Base-by-base conservation (phyloP, 1,284 basidiomycete genomes). In the Ceraceosorus bombacis region DNA sequence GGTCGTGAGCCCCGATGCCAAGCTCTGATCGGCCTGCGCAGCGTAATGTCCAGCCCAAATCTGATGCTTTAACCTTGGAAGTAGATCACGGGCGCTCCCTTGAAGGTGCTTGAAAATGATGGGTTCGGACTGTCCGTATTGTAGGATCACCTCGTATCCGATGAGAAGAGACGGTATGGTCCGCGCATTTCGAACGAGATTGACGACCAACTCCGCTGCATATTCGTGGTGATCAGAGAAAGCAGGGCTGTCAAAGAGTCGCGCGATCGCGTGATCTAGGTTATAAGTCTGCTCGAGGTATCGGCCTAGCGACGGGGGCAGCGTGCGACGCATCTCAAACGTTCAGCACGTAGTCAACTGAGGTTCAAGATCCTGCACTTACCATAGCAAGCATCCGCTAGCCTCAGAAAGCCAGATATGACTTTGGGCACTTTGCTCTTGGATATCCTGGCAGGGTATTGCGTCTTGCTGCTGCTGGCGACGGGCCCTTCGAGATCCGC, bases 121-220 rank as follows among this genome's bases (percentile, higher is more conserved):
- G 27, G 62, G 52, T 27, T 59, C 49, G 37, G n/a, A 37, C 8
- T 65, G 54, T 36, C 91, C 92, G 73, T 87, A 86, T 67, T 81
- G 82, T 27, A 90, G 82, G 27, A 94, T 83, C 54, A 91, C 80
- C 65, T 85, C 84, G 78, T 90, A 91, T 40, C 87, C 81, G 58
- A 95, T 86, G 70, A 90, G 85, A 63, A 90, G 85, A 12, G 83
- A 81, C 71, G 93, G 90, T 0, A 91, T 90, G 72, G 94, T 85
- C n/a, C 39, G 52, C 13, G 46, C 60, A 39, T 51, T 54, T 9
- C 50, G 37, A 13, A 62, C 64, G 1, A 64, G 63, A 53, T 69
- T 62, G 59, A 69, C 63, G 53, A 70, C 60, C 12, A 60, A 60
- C 38, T 62, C 63, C 0, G 67, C 63, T 17, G 66, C 27, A 50